Conservation (phyloP, 1,284 basidiomycete species). For the Kalmanozyma brasiliensis region DNA sequence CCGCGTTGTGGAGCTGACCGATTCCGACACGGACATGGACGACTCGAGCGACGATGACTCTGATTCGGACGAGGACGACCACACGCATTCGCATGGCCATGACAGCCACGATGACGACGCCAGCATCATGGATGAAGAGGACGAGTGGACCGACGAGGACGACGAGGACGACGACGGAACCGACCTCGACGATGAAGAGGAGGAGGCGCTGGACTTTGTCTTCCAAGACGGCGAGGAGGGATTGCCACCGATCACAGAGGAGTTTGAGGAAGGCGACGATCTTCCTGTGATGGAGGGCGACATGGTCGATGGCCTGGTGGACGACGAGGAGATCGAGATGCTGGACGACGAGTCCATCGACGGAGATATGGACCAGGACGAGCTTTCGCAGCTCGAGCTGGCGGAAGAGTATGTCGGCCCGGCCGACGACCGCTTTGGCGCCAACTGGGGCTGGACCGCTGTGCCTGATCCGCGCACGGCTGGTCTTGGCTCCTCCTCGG, state of each 20-base stretch:
- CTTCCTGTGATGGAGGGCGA: conserved; percentile 34
- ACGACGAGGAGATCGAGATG: conserved; percentile 52
- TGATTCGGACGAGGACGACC: conserved; percentile 44
- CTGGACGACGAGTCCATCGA: conserved; percentile 53
- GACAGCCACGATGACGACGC: conserved; percentile 35
- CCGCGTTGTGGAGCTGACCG: conserved; percentile 69
- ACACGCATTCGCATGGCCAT: conserved; percentile 46
- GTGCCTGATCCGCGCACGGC: conserved; percentile 20
- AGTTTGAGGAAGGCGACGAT: conserved; percentile 41
- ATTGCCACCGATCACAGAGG: conserved; percentile 30
- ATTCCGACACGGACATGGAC: conserved; percentile 49
- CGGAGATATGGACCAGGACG: conserved; percentile 54
- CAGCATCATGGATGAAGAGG: conserved; percentile 69
- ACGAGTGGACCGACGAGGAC: conserved; percentile 63
- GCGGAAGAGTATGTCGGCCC: conserved; percentile 50
- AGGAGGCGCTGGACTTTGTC: conserved; percentile 71
- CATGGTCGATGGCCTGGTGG: conserved; percentile 29
- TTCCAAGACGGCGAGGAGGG: conserved; percentile 44
- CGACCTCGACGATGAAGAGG: conserved; percentile 69
- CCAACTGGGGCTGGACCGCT: conserved; percentile 65
- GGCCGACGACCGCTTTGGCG: conserved; percentile 64
- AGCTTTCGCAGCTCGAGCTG: conserved; percentile 59
- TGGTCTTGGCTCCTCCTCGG: conserved; percentile 17
- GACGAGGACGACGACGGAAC: conserved; percentile 42
- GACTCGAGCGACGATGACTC: conserved; percentile 40